These are phyloP conservation scores for Tremellales sp. DNA, from an alignment of 1,284 basidiomycete species.

Conservation along the genomic window DNA sequence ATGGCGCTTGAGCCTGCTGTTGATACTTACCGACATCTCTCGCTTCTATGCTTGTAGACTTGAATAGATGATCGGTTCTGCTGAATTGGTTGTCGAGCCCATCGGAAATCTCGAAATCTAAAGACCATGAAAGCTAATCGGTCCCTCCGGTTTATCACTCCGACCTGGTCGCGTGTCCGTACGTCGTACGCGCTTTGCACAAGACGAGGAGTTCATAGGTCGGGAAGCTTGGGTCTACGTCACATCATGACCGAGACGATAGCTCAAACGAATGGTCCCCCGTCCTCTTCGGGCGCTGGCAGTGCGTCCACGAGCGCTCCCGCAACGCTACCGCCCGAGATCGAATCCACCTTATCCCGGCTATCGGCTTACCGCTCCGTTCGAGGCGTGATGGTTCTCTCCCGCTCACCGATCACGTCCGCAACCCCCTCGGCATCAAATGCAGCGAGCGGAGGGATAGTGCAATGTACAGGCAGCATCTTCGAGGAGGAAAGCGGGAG, in stretches of 20 bases:
- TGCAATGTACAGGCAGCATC: constrained; percentile 74
- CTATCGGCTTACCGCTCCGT: constrained; percentile 78
- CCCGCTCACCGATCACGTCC: constrained; percentile 32
- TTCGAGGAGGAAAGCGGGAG: constrained; percentile 82
- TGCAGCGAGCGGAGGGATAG: constrained; percentile 55
- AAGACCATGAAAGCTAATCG: too few species aligned
- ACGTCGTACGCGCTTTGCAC: too few species aligned
- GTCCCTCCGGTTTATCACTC: too few species aligned
- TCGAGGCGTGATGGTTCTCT: constrained; percentile 78
- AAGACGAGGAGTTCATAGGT: too few species aligned
- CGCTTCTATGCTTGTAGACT: too few species aligned
- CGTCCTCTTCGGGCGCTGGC: neutral
- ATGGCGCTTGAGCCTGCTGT: neutral
- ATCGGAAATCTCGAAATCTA: neutral
- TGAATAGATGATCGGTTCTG: too few species aligned
- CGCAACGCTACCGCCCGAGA: constrained; percentile 58
- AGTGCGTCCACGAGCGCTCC: neutral
- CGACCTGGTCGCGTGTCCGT: too few species aligned
- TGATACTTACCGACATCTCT: constrained; percentile 1
- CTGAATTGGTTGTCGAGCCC: neutral
- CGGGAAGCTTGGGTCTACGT: too few species aligned
- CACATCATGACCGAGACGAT: neutral
- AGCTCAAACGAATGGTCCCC: neutral
- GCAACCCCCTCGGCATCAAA: constrained; percentile 1
- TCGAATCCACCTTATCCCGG: constrained; percentile 70